These are phyloP conservation scores for Dillenia turbinata DNA, from an alignment of 164 flowering plant genomes.

Conservation along the genomic window DNA sequence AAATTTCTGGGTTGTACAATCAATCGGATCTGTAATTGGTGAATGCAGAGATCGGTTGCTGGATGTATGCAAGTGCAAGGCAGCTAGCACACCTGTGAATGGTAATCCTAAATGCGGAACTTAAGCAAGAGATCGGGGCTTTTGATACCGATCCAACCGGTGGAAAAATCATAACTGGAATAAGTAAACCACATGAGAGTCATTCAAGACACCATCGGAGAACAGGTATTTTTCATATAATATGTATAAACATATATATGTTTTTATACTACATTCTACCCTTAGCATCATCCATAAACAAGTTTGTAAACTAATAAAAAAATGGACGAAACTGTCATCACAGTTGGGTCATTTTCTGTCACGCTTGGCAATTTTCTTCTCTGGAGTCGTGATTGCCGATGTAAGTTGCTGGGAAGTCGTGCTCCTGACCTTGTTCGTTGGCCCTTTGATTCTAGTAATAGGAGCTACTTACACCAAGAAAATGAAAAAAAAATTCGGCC, in stretches of 20 bases:
- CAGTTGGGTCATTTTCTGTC: constrained; percentile 68
- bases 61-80: constrained; percentile 72
- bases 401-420: constrained; percentile 61
- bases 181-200: constrained; percentile 56
- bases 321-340: background rate
- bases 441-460: constrained; percentile 46
- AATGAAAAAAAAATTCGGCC: constrained; percentile 49
- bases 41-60: constrained; percentile 60
- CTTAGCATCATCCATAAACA: too few species aligned
- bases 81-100: constrained; percentile 41
- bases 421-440: constrained; percentile 45
- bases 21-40: background rate
- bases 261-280: background rate
- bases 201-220: constrained; percentile 75
- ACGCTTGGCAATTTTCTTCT: constrained; percentile 45
- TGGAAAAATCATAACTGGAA: constrained; percentile 56
- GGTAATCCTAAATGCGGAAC: constrained; percentile 43
- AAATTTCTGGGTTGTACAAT: background rate
- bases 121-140: constrained; percentile 58
- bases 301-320: too few species aligned
- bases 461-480: constrained; percentile 64
- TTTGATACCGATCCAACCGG: constrained; percentile 59
- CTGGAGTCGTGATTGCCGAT: constrained; percentile 50
- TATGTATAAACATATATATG: background rate
- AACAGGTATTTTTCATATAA: constrained; percentile 40